These are phyloP conservation scores for Diaporthe vaccinii DNA, from an alignment of 2,329 filamentous ascomycete species.

Conservation along the genomic window DNA sequence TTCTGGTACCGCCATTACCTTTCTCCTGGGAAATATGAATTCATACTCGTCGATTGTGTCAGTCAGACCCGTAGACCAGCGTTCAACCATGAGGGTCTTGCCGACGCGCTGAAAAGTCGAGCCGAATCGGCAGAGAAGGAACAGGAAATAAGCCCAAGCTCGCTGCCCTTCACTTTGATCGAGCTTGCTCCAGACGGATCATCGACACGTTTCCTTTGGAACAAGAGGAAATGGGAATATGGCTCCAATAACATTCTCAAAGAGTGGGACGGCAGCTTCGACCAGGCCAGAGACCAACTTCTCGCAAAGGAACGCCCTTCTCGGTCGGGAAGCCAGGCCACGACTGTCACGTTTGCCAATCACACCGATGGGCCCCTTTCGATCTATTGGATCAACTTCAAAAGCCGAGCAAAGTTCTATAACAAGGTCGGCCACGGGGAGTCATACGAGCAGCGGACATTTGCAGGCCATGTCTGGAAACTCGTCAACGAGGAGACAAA, in stretches of 20 bases:
- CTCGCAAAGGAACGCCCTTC: neutral
- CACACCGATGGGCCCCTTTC: neutral
- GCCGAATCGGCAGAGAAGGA: neutral
- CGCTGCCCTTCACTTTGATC: conserved; percentile 1
- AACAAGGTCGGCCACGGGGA: neutral
- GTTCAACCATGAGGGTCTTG: neutral
- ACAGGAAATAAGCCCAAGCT: neutral
- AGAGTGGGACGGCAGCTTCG: neutral
- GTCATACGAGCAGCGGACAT: neutral
- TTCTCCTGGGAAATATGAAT: neutral
- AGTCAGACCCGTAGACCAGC: neutral
- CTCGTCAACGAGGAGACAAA: neutral
- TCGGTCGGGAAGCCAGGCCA: neutral
- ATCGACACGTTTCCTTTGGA: neutral
- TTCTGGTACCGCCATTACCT: conserved; percentile 1
- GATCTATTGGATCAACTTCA: conserved; percentile 1
- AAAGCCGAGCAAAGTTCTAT: neutral
- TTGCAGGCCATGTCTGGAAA: neutral
- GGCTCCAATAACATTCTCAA: neutral
- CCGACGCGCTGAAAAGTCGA: neutral
- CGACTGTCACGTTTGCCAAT: neutral
- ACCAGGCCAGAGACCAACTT: neutral
- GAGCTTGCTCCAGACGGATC: neutral
- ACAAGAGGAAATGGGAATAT: neutral
- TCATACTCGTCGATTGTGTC: neutral